phyloP scores from a whole-genome alignment of 2,329 filamentous ascomycete species.

The Emmonsiellopsis sp. region DNA sequence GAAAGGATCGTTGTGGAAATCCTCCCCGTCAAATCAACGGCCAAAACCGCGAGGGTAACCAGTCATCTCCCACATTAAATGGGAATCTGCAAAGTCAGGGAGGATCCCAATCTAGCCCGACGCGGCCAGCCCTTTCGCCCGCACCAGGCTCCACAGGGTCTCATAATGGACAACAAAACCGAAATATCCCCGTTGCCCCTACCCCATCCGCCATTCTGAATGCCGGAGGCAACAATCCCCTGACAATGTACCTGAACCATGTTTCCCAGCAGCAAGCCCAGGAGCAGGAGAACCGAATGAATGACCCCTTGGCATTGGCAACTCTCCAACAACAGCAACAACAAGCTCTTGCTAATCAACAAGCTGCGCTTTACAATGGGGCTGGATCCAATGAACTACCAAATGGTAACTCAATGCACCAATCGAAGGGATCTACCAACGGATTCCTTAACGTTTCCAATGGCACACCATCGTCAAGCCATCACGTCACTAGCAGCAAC shows the following conservation, averaged over 20 bases:
- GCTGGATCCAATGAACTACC: slow-evolving; percentile 56
- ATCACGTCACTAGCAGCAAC: slow-evolving; percentile 61
- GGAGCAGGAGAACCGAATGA: slow-evolving; percentile 51
- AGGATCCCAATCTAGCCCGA: slow-evolving; percentile 52
- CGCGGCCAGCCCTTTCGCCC: slow-evolving; percentile 43
- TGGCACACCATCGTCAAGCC: slow-evolving; percentile 59
- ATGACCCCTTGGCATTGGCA: slow-evolving; percentile 32
- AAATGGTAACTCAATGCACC: slow-evolving; percentile 37
- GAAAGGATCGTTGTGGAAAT: slow-evolving; percentile 96
- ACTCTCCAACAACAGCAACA: slow-evolving; percentile 53
- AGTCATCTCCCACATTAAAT: slow-evolving; percentile 48
- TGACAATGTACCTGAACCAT: slow-evolving; percentile 89
- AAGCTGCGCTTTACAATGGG: slow-evolving; percentile 70
- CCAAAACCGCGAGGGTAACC: slow-evolving; percentile 44
- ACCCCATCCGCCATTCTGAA: slow-evolving; percentile 69
- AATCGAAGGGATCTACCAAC: slow-evolving; percentile 56
- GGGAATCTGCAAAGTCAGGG: slow-evolving; percentile 45
- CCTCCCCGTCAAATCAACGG: slow-evolving; percentile 76
- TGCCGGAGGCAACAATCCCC: slow-evolving; percentile 68
- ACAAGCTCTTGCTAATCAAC: slow-evolving; percentile 58
- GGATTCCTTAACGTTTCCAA: slow-evolving; percentile 47
- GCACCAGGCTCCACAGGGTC: slow-evolving; percentile 45
- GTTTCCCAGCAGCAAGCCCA: slow-evolving; percentile 51
- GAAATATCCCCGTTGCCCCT: slow-evolving; percentile 47
- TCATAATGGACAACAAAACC: slow-evolving; percentile 47